Conservation (phyloP, 2,329 filamentous ascomycete species). For the Alternaria solani region DNA sequence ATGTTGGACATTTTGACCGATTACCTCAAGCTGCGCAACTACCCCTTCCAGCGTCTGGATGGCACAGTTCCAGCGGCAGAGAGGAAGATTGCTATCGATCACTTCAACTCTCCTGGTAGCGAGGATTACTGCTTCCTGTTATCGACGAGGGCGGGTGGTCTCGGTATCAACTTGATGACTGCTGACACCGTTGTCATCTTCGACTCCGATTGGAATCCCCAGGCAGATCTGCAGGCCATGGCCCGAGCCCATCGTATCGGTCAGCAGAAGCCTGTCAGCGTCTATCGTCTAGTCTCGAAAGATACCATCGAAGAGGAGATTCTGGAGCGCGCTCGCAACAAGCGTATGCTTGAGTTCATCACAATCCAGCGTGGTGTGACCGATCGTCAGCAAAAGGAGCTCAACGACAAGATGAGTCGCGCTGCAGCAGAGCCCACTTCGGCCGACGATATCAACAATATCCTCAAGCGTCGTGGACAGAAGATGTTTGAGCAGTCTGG, state of each 20-base stretch:
- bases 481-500: constrained; percentile 98
- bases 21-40: constrained; percentile 90
- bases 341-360: constrained; percentile 95
- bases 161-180: constrained; percentile 99
- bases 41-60: constrained; percentile 93
- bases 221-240: constrained; percentile 98
- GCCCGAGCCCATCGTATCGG: constrained; percentile 97
- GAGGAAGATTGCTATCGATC: constrained; percentile 92
- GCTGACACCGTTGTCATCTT: constrained; percentile 98
- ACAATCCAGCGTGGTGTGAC: constrained; percentile 97
- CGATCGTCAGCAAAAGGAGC: constrained; percentile 86
- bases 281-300: constrained; percentile 95
- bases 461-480: constrained; percentile 96
- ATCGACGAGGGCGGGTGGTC: constrained; percentile 91
- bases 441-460: constrained; percentile 93
- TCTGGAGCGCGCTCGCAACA: constrained; percentile 93
- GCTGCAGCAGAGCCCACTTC: constrained; percentile 81
- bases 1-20: constrained; percentile 97
- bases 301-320: constrained; percentile 99
- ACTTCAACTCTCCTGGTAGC: constrained; percentile 97
- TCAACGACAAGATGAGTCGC: constrained; percentile 72
- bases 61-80: constrained; percentile 91
- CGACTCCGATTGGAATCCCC: constrained; percentile 98
- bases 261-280: constrained; percentile 93
- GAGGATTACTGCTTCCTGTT: constrained; percentile 96